phyloP scores from a whole-genome alignment of 192 early-diverging fungal species.

The Dispira simplex region DNA sequence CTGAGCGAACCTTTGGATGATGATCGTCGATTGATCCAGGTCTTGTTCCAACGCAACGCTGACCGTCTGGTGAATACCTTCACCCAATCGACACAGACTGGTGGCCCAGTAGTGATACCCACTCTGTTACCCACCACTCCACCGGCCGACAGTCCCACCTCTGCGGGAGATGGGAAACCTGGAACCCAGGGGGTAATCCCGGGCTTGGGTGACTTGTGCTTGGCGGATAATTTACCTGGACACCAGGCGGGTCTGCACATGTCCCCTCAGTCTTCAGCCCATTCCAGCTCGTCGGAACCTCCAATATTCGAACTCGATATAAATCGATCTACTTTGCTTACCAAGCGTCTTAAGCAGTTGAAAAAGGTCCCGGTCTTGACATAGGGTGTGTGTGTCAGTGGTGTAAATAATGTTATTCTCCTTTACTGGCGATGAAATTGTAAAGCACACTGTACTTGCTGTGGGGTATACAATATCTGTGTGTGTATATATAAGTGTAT shows the following conservation, averaged over 20 bases:
- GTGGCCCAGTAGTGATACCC: constrained; percentile 12
- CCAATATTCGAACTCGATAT: constrained; percentile 25
- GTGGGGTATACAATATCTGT: too few species aligned
- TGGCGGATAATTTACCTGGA: background rate
- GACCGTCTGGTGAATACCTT: constrained; percentile 8
- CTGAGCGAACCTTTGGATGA: constrained; percentile 12
- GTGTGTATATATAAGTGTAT: too few species aligned
- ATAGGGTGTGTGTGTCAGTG: too few species aligned
- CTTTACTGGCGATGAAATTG: too few species aligned
- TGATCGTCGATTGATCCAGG: background rate
- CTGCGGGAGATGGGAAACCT: background rate
- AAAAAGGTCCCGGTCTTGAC: too few species aligned
- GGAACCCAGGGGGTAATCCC: background rate
- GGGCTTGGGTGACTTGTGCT: background rate
- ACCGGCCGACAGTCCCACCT: background rate
- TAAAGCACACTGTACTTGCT: too few species aligned
- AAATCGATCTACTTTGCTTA: constrained; percentile 25
- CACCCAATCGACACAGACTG: constrained; percentile 12
- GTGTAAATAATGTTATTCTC: too few species aligned
- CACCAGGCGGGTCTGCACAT: constrained; percentile 15
- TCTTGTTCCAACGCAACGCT: constrained; percentile 9
- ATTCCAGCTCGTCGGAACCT: background rate
- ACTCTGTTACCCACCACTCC: constrained; percentile 10
- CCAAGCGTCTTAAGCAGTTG: constrained; percentile 15
- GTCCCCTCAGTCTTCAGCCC: background rate